Evolutionary conservation across 2,329 filamentous ascomycete species (phyloP).

Genomic region (Cordyceps farinosa): DNA sequence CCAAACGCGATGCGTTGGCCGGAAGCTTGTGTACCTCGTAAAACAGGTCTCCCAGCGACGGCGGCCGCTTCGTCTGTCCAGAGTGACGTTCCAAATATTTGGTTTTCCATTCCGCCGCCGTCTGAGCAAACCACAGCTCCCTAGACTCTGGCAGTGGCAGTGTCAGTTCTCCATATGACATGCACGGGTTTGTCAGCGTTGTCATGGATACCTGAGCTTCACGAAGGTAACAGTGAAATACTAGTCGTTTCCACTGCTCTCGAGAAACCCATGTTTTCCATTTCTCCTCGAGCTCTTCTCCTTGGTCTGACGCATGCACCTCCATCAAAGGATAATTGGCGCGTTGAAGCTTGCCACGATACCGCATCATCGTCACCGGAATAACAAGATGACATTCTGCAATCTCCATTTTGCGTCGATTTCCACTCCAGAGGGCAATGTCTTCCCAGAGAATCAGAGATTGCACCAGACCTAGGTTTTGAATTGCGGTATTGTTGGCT

Average conservation of each 20-base stretch:
- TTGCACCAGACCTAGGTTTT: constrained; percentile 48
- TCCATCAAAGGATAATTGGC: constrained; percentile 50
- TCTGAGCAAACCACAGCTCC: constrained; percentile 62
- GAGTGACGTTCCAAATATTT: constrained; percentile 47
- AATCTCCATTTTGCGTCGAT: constrained; percentile 54
- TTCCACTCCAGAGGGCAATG: constrained; percentile 52
- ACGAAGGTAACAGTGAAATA: constrained; percentile 61
- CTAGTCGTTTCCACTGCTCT: constrained; percentile 65
- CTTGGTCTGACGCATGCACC: constrained; percentile 52
- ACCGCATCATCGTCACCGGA: constrained; percentile 50
- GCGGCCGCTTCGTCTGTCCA: constrained; percentile 40
- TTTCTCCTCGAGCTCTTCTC: constrained; percentile 55
- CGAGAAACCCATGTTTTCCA: constrained; percentile 63
- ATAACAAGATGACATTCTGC: constrained; percentile 48
- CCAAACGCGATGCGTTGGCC: constrained; percentile 47
- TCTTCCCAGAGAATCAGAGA: constrained; percentile 47
- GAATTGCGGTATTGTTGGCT: constrained; percentile 43
- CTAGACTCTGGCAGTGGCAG: constrained; percentile 61
- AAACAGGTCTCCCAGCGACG: constrained; percentile 53
- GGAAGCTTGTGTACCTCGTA: constrained; percentile 53
- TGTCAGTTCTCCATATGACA: constrained; percentile 67
- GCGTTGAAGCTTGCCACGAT: constrained; percentile 56
- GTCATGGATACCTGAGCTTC: constrained; percentile 67
- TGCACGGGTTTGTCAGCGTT: constrained; percentile 58
- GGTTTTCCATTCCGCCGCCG: constrained; percentile 61